Percentiles rank a stretch among this genome's conserved stretches.
Conservation (phyloP, 495 filamentous ascomycete genomes). For the Lepidopterella palustris region DNA sequence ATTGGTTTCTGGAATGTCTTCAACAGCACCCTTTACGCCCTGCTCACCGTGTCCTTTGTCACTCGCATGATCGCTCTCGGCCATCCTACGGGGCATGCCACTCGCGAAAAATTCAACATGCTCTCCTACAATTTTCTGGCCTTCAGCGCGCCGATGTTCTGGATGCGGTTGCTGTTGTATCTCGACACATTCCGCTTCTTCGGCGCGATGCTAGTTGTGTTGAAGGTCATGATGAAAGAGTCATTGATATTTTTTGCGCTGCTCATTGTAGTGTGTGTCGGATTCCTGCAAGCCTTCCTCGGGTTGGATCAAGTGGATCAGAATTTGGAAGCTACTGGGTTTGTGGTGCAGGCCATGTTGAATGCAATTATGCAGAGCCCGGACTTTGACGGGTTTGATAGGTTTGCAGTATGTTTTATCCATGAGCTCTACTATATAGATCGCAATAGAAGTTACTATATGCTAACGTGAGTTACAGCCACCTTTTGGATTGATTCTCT, state of each 20-base stretch:
- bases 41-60: constrained; percentile 70
- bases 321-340: constrained; percentile 52
- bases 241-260: constrained; percentile 95
- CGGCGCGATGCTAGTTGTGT: constrained; percentile 91
- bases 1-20: constrained; percentile 94
- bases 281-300: constrained; percentile 93
- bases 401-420: constrained; percentile 47
- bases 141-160: constrained; percentile 93
- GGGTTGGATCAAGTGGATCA: constrained; percentile 81
- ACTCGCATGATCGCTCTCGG: constrained; percentile 69
- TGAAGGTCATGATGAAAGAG: constrained; percentile 99
- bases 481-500: constrained; percentile 34
- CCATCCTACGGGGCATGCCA: constrained; percentile 46
- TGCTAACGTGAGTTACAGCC: constrained; percentile 22
- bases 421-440: background rate
- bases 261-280: constrained; percentile 75
- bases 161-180: constrained; percentile 87
- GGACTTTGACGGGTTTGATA: constrained; percentile 82
- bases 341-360: constrained; percentile 84
- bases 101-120: constrained; percentile 63
- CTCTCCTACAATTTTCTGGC: constrained; percentile 89
- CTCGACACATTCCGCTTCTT: constrained; percentile 92
- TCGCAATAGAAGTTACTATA: background rate
- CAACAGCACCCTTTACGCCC: constrained; percentile 71
- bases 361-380: constrained; percentile 85